Evolutionary conservation across 2,329 filamentous ascomycete species (phyloP), one percentile per base, ranked within the genome.

Genomic region (Talaromyces albobiverticillius): DNA sequence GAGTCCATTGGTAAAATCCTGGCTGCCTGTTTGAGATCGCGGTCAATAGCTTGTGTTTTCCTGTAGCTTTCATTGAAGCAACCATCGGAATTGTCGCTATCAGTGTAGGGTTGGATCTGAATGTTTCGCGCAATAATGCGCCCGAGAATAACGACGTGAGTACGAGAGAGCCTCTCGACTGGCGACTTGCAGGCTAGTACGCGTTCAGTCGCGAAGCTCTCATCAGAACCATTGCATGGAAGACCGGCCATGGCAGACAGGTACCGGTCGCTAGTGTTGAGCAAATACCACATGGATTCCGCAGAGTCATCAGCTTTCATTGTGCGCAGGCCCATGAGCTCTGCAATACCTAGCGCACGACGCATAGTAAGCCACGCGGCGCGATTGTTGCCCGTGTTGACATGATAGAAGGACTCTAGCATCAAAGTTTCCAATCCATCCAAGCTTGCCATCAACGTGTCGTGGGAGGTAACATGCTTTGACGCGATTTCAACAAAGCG

Each of bases 381-480:
- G 20, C 75, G 73, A 10, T 79, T 78, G 46, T 78, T 74, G 3
- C 81, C 81, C 54, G 79, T 73, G 49, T 81, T 78, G 38, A 80
- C 68, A 57, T 79, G 77, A 56, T 79, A 75, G 57, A 80, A 80
- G 3, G 72, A 69, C 55, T 76, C 72, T 10, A 83, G 61, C 25
- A 78, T 67, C 25, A 79, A 65, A 43, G 75, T 78, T 61, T 82
- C 78, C 49, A 83, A 65, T 2, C 75, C 76, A 38, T 82, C 77
- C 0, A 81, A 58, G 1, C 71, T 79, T 3, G 70, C 70, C 10
- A 73, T 69, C 46, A 74, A 71, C 46, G 76, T 71, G 49, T 79
- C 76, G 32, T 78, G 73, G 2, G 70, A 69, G 13, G 76, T 61
- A n/a, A 82, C 60, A 43, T 55, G 38, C 18, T 49, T 46, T 8